phyloP scores from a whole-genome alignment of 2,329 filamentous ascomycete species.

The Knufia petricola region DNA sequence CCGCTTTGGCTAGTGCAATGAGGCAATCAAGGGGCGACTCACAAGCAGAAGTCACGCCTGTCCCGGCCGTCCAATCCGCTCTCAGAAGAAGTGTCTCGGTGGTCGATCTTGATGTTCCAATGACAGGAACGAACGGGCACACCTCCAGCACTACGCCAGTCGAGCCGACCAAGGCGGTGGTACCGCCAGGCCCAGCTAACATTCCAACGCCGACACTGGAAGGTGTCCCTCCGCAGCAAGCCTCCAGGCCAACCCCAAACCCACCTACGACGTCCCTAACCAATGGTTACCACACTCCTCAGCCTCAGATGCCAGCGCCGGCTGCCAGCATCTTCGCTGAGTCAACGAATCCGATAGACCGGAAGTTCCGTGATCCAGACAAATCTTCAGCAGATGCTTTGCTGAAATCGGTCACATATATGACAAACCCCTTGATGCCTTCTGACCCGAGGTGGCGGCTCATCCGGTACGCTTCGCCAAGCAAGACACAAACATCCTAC shows the following conservation, averaged over 20 bases:
- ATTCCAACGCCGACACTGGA: slow-evolving; percentile 17
- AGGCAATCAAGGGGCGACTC: slow-evolving; percentile 16
- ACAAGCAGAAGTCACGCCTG: slow-evolving; percentile 14
- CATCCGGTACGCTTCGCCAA: slow-evolving; percentile 55
- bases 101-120: slow-evolving; percentile 15
- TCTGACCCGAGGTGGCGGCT: slow-evolving; percentile 53
- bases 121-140: slow-evolving; percentile 14
- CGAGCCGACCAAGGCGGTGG: slow-evolving; percentile 8
- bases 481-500: slow-evolving; percentile 59
- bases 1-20: slow-evolving; percentile 36
- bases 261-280: slow-evolving; percentile 4
- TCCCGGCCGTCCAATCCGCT: slow-evolving; percentile 15
- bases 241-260: neutral
- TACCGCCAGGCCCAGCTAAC: slow-evolving; percentile 11
- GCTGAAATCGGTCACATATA: slow-evolving; percentile 55
- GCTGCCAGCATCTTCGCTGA: slow-evolving; percentile 15
- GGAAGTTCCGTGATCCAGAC: slow-evolving; percentile 33
- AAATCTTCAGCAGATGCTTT: slow-evolving; percentile 54
- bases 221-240: slow-evolving; percentile 25
- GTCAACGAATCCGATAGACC: slow-evolving; percentile 33
- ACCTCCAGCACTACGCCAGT: slow-evolving; percentile 7
- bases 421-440: slow-evolving; percentile 58
- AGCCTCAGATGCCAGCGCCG: slow-evolving; percentile 18
- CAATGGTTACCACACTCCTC: slow-evolving; percentile 20
- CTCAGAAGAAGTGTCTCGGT: slow-evolving; percentile 19